phyloP scores from a whole-genome alignment of 768 basidiomycete genomes.

The Xerocomellus amylosporus region DNA sequence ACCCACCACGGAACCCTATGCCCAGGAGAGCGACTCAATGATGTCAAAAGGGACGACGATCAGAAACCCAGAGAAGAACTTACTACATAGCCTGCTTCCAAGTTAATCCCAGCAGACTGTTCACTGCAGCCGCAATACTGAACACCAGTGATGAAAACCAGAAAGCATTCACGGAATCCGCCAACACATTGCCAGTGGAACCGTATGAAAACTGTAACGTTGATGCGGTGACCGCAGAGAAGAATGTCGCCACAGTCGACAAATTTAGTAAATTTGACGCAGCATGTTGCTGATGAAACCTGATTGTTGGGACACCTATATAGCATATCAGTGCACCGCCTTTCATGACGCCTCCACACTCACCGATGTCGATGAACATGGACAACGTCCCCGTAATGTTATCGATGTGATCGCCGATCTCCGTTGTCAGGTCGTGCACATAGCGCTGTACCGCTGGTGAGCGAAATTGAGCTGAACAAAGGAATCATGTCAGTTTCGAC shows the following conservation, averaged over 20 bases:
- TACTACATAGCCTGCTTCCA: constrained; percentile 61
- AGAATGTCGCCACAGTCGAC: constrained; percentile 54
- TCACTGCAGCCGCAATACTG: constrained; percentile 53
- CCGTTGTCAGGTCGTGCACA: constrained; percentile 49
- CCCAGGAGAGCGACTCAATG: constrained; percentile 48
- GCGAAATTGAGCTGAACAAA: constrained; percentile 44
- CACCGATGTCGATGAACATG: constrained; percentile 54
- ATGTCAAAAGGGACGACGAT: constrained; percentile 17
- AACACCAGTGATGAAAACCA: constrained; percentile 57
- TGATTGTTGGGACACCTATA: constrained; percentile 52
- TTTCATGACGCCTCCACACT: constrained; percentile 23
- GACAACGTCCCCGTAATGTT: constrained; percentile 49
- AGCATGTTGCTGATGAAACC: constrained; percentile 52
- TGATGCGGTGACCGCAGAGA: constrained; percentile 51
- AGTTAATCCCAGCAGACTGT: constrained; percentile 49
- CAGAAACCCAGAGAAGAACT: constrained; percentile 23
- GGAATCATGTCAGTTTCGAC: constrained; percentile 9
- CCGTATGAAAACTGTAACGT: constrained; percentile 48
- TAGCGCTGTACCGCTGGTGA: constrained; percentile 54
- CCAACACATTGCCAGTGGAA: constrained; percentile 33
- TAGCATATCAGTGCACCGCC: constrained; percentile 29
- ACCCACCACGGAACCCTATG: constrained; percentile 60
- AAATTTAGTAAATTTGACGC: constrained; percentile 48
- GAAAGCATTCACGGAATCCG: constrained; percentile 47
- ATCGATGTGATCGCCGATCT: constrained; percentile 55